phyloP scores from a whole-genome alignment of 2,329 filamentous ascomycete species.

The Dactylonectria estremocensis region DNA sequence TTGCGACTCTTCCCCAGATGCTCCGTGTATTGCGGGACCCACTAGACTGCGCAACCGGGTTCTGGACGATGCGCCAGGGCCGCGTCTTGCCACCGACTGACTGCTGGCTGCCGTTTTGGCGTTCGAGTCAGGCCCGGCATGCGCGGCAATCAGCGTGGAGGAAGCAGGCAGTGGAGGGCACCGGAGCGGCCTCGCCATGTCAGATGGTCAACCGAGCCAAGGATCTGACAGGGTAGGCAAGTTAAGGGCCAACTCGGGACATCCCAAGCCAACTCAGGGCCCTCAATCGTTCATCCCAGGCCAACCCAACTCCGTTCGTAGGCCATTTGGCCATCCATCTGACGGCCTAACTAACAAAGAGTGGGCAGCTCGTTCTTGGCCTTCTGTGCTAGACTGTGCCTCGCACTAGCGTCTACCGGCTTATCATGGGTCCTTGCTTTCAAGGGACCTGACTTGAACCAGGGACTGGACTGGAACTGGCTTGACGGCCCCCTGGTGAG shows the following conservation, averaged over 20 bases:
- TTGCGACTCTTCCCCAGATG: conserved; percentile 26
- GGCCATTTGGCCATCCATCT: neutral
- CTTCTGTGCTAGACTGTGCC: conserved; percentile 34
- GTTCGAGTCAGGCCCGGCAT: conserved; percentile 43
- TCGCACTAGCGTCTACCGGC: conserved; percentile 41
- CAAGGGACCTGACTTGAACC: neutral
- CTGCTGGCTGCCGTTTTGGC: conserved; percentile 26
- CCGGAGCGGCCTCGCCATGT: conserved; percentile 45
- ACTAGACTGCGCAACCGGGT: conserved; percentile 5
- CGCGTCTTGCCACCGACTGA: conserved; percentile 24
- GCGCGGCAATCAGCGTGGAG: conserved; percentile 34
- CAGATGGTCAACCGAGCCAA: conserved; percentile 39
- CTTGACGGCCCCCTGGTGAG: conserved; percentile 41
- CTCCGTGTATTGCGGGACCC: conserved; percentile 35
- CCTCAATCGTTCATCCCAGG: neutral
- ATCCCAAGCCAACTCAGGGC: neutral
- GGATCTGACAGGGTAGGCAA: conserved; percentile 31
- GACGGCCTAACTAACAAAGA: conserved; percentile 19
- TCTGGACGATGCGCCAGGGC: conserved; percentile 25
- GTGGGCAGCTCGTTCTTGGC: conserved; percentile 31
- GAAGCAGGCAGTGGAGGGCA: conserved; percentile 19
- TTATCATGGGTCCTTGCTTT: conserved; percentile 39
- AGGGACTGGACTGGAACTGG: conserved; percentile 16
- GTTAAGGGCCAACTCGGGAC: conserved; percentile 14
- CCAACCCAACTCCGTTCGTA: neutral